phyloP scores from a whole-genome alignment of 495 filamentous ascomycete genomes.

The Penicillium lagena region DNA sequence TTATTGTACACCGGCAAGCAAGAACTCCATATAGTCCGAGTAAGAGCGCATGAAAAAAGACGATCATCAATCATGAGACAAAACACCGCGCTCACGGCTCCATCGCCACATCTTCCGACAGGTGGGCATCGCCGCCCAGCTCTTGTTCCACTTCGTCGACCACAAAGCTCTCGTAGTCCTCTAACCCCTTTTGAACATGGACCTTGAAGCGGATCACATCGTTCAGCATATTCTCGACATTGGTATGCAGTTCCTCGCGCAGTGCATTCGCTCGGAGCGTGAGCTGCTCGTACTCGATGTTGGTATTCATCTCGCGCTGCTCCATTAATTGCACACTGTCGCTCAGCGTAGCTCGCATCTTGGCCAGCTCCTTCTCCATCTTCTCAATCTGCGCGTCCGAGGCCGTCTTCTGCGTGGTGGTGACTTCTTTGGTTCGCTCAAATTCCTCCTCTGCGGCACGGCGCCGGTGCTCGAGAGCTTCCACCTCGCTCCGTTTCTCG shows the following conservation, averaged over 20 bases:
- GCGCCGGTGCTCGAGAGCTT: slow-evolving; percentile 79
- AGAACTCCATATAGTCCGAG: too few species aligned
- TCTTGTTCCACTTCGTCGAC: slow-evolving; percentile 87
- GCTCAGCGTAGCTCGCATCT: slow-evolving; percentile 78
- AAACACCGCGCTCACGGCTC: slow-evolving; percentile 19
- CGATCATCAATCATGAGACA: slow-evolving; percentile 7
- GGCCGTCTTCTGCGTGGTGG: slow-evolving; percentile 75
- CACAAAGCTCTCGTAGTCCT: slow-evolving; percentile 89
- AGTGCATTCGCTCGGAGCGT: slow-evolving; percentile 75
- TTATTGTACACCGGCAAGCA: too few species aligned
- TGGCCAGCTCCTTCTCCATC: slow-evolving; percentile 94
- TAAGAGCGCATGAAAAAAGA: neutral
- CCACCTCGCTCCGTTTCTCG: slow-evolving; percentile 87
- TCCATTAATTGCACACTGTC: slow-evolving; percentile 90
- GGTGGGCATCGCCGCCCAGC: slow-evolving; percentile 46
- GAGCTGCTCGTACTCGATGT: slow-evolving; percentile 94
- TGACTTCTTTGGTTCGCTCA: slow-evolving; percentile 86
- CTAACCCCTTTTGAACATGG: slow-evolving; percentile 83
- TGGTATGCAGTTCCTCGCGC: slow-evolving; percentile 90
- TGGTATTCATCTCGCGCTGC: slow-evolving; percentile 92
- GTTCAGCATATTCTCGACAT: slow-evolving; percentile 92
- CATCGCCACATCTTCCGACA: neutral
- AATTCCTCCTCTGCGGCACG: slow-evolving; percentile 86
- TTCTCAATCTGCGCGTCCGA: slow-evolving; percentile 92
- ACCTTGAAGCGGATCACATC: slow-evolving; percentile 99